phyloP scores from a whole-genome alignment of 2,329 filamentous ascomycete species.

The Ceratocystis variospora region DNA sequence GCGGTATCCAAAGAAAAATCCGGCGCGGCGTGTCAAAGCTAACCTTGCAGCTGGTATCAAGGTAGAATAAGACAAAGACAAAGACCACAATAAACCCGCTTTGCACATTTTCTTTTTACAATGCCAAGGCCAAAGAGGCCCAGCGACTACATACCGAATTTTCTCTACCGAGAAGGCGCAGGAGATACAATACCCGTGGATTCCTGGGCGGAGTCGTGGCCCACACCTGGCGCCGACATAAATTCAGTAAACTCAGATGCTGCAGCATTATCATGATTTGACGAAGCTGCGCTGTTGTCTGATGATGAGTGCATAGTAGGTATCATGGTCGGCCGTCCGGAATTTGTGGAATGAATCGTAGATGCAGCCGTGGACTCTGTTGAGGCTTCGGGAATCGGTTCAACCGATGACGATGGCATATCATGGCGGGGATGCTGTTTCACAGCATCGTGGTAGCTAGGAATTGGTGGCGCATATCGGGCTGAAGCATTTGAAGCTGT shows the following conservation, averaged over 20 bases:
- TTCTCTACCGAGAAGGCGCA: neutral
- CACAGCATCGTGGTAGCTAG: slow-evolving; percentile 68
- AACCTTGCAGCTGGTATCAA: slow-evolving; percentile 1
- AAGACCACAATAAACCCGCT: neutral
- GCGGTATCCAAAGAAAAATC: neutral
- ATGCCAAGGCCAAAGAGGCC: neutral
- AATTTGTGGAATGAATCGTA: neutral
- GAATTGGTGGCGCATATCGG: slow-evolving; percentile 52
- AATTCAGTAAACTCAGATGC: slow-evolving; percentile 16
- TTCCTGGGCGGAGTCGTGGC: neutral
- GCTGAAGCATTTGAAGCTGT: slow-evolving; percentile 35
- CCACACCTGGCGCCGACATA: slow-evolving; percentile 3
- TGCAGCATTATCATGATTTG: neutral
- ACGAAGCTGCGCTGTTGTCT: neutral
- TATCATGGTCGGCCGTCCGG: neutral
- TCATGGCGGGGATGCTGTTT: slow-evolving; percentile 30
- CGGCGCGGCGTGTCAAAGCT: neutral
- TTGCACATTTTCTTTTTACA: neutral
- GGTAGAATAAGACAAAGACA: slow-evolving; percentile 8
- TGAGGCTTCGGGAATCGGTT: slow-evolving; percentile 13
- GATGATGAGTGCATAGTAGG: neutral
- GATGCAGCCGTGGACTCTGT: neutral
- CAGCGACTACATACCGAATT: neutral
- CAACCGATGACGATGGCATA: slow-evolving; percentile 2
- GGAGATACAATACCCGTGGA: neutral